Conservation (phyloP, 306 rosid genomes). For the Abrus pulchellus region DNA sequence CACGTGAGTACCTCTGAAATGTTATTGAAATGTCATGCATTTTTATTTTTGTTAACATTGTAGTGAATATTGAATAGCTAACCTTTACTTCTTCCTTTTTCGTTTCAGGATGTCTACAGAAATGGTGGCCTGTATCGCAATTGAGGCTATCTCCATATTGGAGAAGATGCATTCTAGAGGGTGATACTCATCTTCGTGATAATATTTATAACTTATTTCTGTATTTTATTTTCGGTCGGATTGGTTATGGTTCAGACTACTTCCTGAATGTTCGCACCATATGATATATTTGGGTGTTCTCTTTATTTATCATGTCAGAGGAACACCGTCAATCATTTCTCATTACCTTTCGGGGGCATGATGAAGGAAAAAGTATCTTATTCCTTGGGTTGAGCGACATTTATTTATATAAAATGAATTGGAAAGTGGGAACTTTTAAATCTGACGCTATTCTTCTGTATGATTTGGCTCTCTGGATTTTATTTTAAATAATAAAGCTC, state of each 20-base stretch:
- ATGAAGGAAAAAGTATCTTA: not conserved
- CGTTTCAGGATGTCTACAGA: constrained; percentile 79
- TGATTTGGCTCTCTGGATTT: too few relatives aligned
- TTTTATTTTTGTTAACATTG: not conserved
- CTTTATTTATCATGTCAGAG: not conserved
- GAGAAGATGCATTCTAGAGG: constrained; percentile 94
- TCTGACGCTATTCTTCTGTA: not conserved
- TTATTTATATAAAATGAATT: not conserved
- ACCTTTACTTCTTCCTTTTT: constrained; percentile 14
- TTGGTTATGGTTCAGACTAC: constrained; percentile 18
- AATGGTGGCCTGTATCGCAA: constrained; percentile 98
- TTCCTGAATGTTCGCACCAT: not conserved
- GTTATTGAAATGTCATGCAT: not conserved
- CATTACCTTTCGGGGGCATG: constrained; percentile 4
- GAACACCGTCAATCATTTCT: not conserved
- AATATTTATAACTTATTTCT: constrained; percentile 30
- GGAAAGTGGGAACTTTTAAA: not conserved
- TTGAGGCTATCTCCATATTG: constrained; percentile 93
- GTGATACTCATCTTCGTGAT: constrained; percentile 55
- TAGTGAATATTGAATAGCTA: constrained; percentile 29
- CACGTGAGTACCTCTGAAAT: constrained; percentile 59
- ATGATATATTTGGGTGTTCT: constrained; percentile 15
- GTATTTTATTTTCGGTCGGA: constrained; percentile 22
- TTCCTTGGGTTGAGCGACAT: not conserved
- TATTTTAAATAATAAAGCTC: not conserved